Base-by-base conservation (phyloP, 2,329 filamentous ascomycete species). In the Gnomoniopsis smithogilvyi region DNA sequence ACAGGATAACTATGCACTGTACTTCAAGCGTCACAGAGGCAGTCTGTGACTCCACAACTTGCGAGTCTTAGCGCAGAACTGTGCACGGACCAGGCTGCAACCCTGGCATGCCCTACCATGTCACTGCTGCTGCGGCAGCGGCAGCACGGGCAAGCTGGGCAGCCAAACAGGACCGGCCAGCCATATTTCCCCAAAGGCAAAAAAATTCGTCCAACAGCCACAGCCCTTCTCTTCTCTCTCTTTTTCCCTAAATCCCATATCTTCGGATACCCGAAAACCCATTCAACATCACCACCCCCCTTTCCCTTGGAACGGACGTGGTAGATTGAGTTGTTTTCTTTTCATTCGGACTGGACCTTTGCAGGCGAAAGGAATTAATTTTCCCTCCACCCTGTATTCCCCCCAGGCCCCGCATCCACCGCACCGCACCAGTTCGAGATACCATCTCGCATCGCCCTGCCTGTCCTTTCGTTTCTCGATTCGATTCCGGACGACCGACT, bases 201-300 rank as follows among this genome's bases (percentile, higher is more conserved):
- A 61, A 62, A 60, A 60, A 56, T 62, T 56, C 52, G 48, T 30
- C 26, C 26, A 62, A 51, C 56, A 34, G 54, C 54, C 30, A 45
- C 54, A 21, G 41, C 43, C 43, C 38, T 53, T 54, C 53, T 52
- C 54, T 52, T 58, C 43, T 54, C 56, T 53, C 36, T 52, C 34
- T 48, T 34, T 45, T 36, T 56, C 45, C 54, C 51, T 51, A 46
- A 54, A 59, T 22, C 56, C 56, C 36, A 14, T 41, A 45, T 49
- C 51, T 51, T 49, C 56, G 56, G 57, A 57, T 58, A 56, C 56
- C 59, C 53, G 50, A 46, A 60, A 53, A 58, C 45, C 50, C 57
- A 63, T 64, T 36, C 30, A 47, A 56, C 62, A 58, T 60, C 55
- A 62, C 59, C 62, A 56, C 54, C 52, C 51, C 55, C 54, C 38